phyloP scores from a whole-genome alignment of 225 moss, liverwort and hornwort species.

The Bryoerythrophyllum caledonicum region DNA sequence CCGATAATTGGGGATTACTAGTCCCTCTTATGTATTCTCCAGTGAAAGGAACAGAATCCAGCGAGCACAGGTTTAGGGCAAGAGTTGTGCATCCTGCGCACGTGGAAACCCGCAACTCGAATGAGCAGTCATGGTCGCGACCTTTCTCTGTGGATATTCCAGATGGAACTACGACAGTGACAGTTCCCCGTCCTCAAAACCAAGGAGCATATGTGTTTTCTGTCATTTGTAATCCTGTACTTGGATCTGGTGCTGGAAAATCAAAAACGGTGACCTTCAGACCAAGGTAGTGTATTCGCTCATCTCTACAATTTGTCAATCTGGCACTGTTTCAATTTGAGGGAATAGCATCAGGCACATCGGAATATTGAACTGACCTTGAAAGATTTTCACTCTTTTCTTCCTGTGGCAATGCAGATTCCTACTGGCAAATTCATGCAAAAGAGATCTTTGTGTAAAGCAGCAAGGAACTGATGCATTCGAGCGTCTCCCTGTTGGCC shows the following conservation, averaged over 20 bases:
- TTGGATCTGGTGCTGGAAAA: conserved; percentile 89
- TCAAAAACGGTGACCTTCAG: conserved; percentile 89
- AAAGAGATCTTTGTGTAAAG: conserved; percentile 78
- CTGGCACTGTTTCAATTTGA: neutral
- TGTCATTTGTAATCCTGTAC: conserved; percentile 76
- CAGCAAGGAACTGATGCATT: conserved; percentile 86
- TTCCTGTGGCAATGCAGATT: conserved; percentile 50
- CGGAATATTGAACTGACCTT: conserved; percentile 1
- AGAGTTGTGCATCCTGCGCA: conserved; percentile 61
- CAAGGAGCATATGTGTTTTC: conserved; percentile 85
- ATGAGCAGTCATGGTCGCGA: conserved; percentile 72
- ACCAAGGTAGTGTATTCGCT: conserved; percentile 64
- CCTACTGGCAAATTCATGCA: conserved; percentile 74
- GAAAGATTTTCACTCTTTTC: neutral
- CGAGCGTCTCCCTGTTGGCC: conserved; percentile 69
- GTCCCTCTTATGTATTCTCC: conserved; percentile 78
- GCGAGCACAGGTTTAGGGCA: conserved; percentile 72
- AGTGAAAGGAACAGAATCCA: conserved; percentile 84
- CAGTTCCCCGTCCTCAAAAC: conserved; percentile 69
- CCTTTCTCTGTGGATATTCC: conserved; percentile 85
- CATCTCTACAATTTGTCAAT: neutral
- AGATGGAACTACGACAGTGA: conserved; percentile 71
- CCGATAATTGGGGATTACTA: conserved; percentile 29
- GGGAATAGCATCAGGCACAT: conserved; percentile 2
- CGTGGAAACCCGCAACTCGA: conserved; percentile 35